Conservation (phyloP, 1,284 basidiomycete genomes). For the Earliella scabrosa region DNA sequence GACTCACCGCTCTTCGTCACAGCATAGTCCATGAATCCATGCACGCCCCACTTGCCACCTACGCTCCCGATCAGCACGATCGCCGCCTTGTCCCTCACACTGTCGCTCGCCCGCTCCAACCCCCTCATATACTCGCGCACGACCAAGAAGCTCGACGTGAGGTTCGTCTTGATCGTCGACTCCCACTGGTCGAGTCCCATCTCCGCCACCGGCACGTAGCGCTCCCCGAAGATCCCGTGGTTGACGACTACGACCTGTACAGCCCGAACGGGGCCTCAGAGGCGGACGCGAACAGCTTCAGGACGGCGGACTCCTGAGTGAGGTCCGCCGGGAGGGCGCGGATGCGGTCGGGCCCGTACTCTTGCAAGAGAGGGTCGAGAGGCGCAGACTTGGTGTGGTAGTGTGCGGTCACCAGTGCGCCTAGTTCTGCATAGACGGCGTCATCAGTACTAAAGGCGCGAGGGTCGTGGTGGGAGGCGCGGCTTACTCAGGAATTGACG, state of each 20-base stretch:
- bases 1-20: slow-evolving; percentile 46
- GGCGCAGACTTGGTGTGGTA: slow-evolving; percentile 61
- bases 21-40: slow-evolving; percentile 67
- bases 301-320: slow-evolving; percentile 54
- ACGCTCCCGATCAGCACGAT: slow-evolving; percentile 74
- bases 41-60: slow-evolving; percentile 76
- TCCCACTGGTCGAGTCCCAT: slow-evolving; percentile 74
- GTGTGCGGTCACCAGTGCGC: slow-evolving; percentile 74
- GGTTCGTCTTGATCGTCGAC: slow-evolving; percentile 61
- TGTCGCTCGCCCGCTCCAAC: slow-evolving; percentile 46
- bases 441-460: too few relatives aligned
- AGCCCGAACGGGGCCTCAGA: slow-evolving; percentile 41
- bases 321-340: slow-evolving; percentile 61
- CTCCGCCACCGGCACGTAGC: slow-evolving; percentile 53
- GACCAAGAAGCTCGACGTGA: slow-evolving; percentile 73
- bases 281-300: slow-evolving; percentile 45
- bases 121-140: slow-evolving; percentile 60
- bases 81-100: slow-evolving; percentile 54
- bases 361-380: slow-evolving; percentile 46
- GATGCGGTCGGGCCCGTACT: slow-evolving; percentile 42
- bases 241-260: slow-evolving; percentile 67
- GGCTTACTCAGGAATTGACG: slow-evolving; percentile 49
- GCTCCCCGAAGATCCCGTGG: slow-evolving; percentile 60
- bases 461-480: too few relatives aligned
- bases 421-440: slow-evolving; percentile 53